Evolutionary conservation across 2,329 filamentous ascomycete species (phyloP).

Genomic region (Penicillium sp.): DNA sequence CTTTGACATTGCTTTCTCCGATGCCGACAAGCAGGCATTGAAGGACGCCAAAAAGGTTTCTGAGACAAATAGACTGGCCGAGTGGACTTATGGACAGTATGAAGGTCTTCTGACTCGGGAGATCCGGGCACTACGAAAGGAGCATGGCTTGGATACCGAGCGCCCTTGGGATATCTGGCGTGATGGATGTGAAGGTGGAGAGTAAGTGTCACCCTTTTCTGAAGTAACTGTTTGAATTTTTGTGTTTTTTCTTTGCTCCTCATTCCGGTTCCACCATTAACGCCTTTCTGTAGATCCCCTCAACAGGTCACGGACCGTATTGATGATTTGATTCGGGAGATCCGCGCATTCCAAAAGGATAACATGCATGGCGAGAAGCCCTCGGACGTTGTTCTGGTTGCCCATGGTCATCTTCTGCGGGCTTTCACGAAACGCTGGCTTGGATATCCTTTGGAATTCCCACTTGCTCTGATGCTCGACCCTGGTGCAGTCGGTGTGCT

Average conservation of each 20-base stretch:
- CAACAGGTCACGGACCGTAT: constrained; percentile 47
- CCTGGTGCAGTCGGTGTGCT: constrained; percentile 50
- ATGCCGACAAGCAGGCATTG: constrained; percentile 28
- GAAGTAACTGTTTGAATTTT: too few relatives aligned
- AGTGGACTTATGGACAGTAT: constrained; percentile 68
- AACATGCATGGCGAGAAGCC: constrained; percentile 46
- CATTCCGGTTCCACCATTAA: background rate
- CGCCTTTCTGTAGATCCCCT: constrained; percentile 29
- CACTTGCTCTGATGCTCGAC: constrained; percentile 49
- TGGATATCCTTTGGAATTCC: constrained; percentile 45
- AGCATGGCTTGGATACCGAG: constrained; percentile 55
- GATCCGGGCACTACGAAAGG: constrained; percentile 53
- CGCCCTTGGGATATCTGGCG: constrained; percentile 61
- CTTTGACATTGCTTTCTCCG: constrained; percentile 50
- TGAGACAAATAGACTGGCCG: constrained; percentile 57
- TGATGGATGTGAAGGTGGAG: constrained; percentile 62
- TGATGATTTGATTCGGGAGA: constrained; percentile 48
- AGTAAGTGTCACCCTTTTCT: constrained; percentile 42
- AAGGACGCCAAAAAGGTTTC: constrained; percentile 42
- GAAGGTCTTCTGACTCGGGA: constrained; percentile 60
- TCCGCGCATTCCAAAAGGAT: constrained; percentile 44
- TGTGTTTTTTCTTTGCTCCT: background rate
- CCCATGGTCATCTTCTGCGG: constrained; percentile 52
- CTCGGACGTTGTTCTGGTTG: constrained; percentile 44
- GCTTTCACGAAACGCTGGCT: constrained; percentile 55